Base-by-base conservation (phyloP, 192 early-diverging fungal genomes). In the Globomyces pollinis-pini region DNA sequence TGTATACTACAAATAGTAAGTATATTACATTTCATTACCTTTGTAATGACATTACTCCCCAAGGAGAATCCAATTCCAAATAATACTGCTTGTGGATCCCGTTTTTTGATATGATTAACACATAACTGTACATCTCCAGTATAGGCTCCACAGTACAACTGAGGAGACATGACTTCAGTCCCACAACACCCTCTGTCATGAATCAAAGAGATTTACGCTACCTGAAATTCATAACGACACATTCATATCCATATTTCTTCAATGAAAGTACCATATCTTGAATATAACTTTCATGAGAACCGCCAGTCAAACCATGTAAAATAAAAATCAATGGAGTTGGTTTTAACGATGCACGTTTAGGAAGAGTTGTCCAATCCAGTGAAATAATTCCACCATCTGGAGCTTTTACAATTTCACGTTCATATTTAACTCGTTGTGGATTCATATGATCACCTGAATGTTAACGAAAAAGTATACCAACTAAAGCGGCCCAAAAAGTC, bases 301-400 rank as follows among this genome's bases (percentile, higher is more conserved):
- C 91, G 41, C 95, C 95, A 4, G 93, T 93, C 58, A 98, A 67
- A 24, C 95, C 93, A 65, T 95, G 95, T 12, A 89, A 72, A 36
- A 92, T 74, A 3, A 98, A 74, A 33, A 95, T 65, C 28, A 85
- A 89, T 0, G 91, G 90, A 12, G 82, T 84, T 55, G 81, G 80
- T 60, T 76, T 74, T n/a, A n/a, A n/a, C 30, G 71, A 64, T 15
- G 44, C 60, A 29, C 77, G 61, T 5, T 75, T 65, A 9, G 87
- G 89, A 18, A 84, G 73, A 7, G 30, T 24, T 33, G 50, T n/a
- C 92, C 91, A 98, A 71, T 98, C 95, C 26, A 95, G 63, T 1
- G 91, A 78, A 41, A 92, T 71, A 30, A 84, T 80, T 42, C 95
- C 95, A 15, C 91, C 91, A 67, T 98, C 91, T 12, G 80, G 74